phyloP scores from a whole-genome alignment of 176 grass and related monocot genomes.

The Urochloa ruziziensis region DNA sequence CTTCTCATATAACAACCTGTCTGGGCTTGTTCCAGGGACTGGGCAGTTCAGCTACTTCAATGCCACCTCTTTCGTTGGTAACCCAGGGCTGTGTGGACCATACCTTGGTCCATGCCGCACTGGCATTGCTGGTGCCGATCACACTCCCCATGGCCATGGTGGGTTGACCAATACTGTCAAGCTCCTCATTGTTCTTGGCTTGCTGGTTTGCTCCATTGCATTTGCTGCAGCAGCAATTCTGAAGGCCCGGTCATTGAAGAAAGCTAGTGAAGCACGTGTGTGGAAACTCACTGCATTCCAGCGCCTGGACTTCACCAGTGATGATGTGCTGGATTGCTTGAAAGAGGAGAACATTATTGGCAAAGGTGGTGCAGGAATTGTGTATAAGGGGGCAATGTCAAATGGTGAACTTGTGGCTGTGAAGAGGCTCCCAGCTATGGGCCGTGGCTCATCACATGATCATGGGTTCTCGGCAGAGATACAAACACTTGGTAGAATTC shows the following conservation, averaged over 20 bases:
- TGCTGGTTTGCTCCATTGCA: constrained; percentile 77
- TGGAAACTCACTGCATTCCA: constrained; percentile 99
- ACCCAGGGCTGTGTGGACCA: constrained; percentile 77
- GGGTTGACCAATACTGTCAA: constrained; percentile 63
- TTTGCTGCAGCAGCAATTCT: constrained; percentile 72
- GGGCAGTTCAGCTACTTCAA: constrained; percentile 99
- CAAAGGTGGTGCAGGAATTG: constrained; percentile 95
- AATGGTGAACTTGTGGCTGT: constrained; percentile 80
- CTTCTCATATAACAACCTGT: constrained; percentile 76
- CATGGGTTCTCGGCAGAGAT: constrained; percentile 96
- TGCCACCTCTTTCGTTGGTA: constrained; percentile 88
- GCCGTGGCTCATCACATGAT: constrained; percentile 77
- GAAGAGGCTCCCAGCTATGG: constrained; percentile 82
- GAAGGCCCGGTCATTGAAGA: constrained; percentile 88
- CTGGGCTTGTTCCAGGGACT: constrained; percentile 74
- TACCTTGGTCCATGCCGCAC: constrained; percentile 71
- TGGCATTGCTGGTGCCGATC: constrained; percentile 26
- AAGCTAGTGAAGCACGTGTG: constrained; percentile 60
- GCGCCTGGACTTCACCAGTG: constrained; percentile 86
- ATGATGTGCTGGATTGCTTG: constrained; percentile 81
- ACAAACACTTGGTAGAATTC: constrained; percentile 91
- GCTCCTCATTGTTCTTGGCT: constrained; percentile 74
- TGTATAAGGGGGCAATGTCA: constrained; percentile 88
- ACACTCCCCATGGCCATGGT: constrained; percentile 38
- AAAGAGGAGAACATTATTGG: constrained; percentile 99